Evolutionary conservation across 441 rosid species (phyloP).

Genomic region (Corymbia calophylla): DNA sequence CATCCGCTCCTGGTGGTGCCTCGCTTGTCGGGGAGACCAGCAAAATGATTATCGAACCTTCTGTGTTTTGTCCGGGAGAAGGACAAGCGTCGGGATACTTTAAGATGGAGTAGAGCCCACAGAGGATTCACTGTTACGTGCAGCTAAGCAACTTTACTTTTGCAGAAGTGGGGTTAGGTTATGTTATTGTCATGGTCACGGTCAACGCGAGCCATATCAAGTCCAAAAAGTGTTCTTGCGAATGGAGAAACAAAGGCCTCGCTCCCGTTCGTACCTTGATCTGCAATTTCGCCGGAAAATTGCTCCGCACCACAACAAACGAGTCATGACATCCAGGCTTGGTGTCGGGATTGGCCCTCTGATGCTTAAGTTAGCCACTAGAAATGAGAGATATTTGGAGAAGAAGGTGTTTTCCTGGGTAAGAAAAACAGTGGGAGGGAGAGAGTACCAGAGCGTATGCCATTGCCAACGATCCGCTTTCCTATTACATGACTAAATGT

Average conservation of each 20-base stretch:
- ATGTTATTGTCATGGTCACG: neutral
- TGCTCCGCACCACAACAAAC: neutral
- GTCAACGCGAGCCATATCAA: neutral
- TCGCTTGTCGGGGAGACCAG: neutral
- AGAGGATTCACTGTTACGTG: neutral
- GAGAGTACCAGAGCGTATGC: neutral
- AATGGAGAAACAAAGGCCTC: neutral
- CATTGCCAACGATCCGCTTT: neutral
- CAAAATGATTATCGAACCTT: neutral
- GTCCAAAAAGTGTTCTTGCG: neutral
- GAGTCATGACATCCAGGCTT: neutral
- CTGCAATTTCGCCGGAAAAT: neutral
- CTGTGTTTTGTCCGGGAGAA: neutral
- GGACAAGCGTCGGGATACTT: neutral
- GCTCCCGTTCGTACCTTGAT: neutral
- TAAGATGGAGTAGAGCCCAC: neutral
- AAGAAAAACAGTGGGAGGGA: neutral
- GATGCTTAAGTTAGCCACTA: neutral
- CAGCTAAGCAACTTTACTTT: neutral
- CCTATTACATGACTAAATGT: neutral
- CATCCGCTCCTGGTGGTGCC: neutral
- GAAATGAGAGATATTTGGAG: neutral
- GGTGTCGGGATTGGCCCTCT: neutral
- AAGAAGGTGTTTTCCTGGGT: neutral
- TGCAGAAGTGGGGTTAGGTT: neutral